Evolutionary conservation across 345 rosid species (phyloP).

Genomic region (Citrus cavaleriei): DNA sequence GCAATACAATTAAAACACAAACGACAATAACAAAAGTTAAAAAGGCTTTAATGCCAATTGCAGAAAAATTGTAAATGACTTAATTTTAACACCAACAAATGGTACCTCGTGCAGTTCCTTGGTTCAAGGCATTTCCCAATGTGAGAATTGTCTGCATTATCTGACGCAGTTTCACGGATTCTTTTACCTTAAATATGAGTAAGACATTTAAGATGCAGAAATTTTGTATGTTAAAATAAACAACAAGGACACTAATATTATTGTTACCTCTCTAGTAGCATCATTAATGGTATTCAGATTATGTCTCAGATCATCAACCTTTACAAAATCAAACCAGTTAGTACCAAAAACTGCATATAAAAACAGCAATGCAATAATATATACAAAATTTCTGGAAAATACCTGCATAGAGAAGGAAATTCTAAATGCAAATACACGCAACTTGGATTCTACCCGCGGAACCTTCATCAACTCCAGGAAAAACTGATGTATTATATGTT

Average conservation of each 20-base stretch:
- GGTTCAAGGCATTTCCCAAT: constrained; percentile 96
- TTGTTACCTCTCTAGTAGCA: constrained; percentile 73
- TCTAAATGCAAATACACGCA: constrained; percentile 92
- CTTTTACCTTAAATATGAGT: constrained; percentile 67
- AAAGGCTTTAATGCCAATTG: not conserved
- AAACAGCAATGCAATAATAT: constrained; percentile 1
- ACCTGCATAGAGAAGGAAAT: constrained; percentile 92
- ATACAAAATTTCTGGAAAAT: constrained; percentile 12
- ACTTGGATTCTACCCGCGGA: constrained; percentile 92
- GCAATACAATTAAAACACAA: constrained; percentile 1
- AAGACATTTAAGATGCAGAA: constrained; percentile 21
- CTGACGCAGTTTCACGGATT: constrained; percentile 87
- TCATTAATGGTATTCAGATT: constrained; percentile 65
- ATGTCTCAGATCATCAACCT: constrained; percentile 78
- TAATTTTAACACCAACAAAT: constrained; percentile 5
- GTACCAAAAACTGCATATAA: constrained; percentile 6
- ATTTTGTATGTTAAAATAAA: constrained; percentile 7
- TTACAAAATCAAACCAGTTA: constrained; percentile 17
- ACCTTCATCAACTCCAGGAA: constrained; percentile 94
- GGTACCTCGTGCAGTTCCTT: constrained; percentile 95
- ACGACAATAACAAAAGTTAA: not conserved
- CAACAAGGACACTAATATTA: constrained; percentile 1
- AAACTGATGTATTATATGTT: constrained; percentile 52
- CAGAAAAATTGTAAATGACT: not conserved
- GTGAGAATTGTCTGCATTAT: constrained; percentile 97